Conservation (phyloP, 1,284 basidiomycete species). For the Anthracocystis setariae region DNA sequence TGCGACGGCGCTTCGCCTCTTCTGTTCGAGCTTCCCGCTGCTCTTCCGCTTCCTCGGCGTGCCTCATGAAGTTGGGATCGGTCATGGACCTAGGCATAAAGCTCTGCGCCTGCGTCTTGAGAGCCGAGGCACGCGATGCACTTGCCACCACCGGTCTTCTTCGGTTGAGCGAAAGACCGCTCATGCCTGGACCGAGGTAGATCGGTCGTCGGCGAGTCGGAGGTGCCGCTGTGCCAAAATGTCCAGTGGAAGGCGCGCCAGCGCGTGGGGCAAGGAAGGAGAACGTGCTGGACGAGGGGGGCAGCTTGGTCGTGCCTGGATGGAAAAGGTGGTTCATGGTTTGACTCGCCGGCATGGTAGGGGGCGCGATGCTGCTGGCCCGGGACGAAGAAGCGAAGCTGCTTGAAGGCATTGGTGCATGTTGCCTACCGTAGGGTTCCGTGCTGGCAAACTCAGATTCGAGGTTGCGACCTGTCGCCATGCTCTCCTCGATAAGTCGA, state of each 20-base stretch:
- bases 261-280: constrained; percentile 47
- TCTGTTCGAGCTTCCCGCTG: constrained; percentile 27
- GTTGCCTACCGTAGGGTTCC: constrained; percentile 6
- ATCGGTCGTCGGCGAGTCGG: constrained; percentile 30
- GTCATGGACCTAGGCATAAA: constrained; percentile 36
- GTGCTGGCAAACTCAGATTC: constrained; percentile 30
- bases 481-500: constrained; percentile 53
- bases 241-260: constrained; percentile 7
- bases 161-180: constrained; percentile 38
- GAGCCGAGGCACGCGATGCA: constrained; percentile 26
- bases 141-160: constrained; percentile 34
- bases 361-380: constrained; percentile 40
- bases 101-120: constrained; percentile 11
- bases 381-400: constrained; percentile 24
- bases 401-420: constrained; percentile 5
- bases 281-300: constrained; percentile 33
- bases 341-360: constrained; percentile 29
- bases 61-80: constrained; percentile 32
- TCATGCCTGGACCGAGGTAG: constrained; percentile 50
- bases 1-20: constrained; percentile 44
- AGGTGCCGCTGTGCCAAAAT: constrained; percentile 9
- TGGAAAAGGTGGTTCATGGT: constrained; percentile 41
- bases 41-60: constrained; percentile 15
- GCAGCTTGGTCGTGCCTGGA: constrained; percentile 27
- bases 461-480: constrained; percentile 40